A percentile compares a stretch with the other conserved stretches of the same genome.
Evolutionary conservation across 495 filamentous ascomycete genomes (phyloP).

Genomic region (Penicillium lagena): DNA sequence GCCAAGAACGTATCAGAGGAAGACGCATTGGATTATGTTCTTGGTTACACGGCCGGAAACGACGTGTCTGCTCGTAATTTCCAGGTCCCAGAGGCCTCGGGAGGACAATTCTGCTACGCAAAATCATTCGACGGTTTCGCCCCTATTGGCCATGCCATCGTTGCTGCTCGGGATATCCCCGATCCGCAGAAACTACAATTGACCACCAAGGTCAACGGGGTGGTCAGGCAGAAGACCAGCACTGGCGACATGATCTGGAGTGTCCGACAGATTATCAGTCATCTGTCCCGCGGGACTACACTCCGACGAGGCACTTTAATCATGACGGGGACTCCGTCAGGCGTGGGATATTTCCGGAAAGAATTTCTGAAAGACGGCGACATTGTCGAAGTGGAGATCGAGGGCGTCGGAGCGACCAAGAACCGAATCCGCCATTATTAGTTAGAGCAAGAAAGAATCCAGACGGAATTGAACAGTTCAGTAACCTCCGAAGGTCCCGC

Average conservation of each 20-base stretch:
- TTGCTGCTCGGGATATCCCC: conserved; percentile 44
- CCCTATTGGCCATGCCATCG: conserved; percentile 66
- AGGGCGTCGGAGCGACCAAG: conserved; percentile 23
- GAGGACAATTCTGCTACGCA: conserved; percentile 64
- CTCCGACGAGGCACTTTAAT: conserved; percentile 64
- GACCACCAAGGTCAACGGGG: conserved; percentile 55
- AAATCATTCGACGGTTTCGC: conserved; percentile 77
- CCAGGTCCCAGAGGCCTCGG: conserved; percentile 57
- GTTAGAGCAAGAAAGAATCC: too few relatives aligned
- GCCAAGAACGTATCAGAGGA: conserved; percentile 53
- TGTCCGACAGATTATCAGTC: conserved; percentile 57
- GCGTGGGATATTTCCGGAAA: conserved; percentile 31
- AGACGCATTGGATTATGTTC: conserved; percentile 58
- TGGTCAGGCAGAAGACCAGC: conserved; percentile 53
- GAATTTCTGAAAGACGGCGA: conserved; percentile 45
- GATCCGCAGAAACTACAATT: conserved; percentile 53
- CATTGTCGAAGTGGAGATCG: conserved; percentile 45
- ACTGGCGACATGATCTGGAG: conserved; percentile 70
- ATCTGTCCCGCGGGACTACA: conserved; percentile 64
- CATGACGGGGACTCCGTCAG: conserved; percentile 60
- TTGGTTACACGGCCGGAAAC: conserved; percentile 68
- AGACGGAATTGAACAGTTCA: too few relatives aligned
- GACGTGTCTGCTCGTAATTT: conserved; percentile 68
- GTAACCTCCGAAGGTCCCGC: background rate
- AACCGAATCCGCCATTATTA: conserved; percentile 15